Conservation (phyloP, 176 grass and related monocot species). For the Eleusine coracana region DNA sequence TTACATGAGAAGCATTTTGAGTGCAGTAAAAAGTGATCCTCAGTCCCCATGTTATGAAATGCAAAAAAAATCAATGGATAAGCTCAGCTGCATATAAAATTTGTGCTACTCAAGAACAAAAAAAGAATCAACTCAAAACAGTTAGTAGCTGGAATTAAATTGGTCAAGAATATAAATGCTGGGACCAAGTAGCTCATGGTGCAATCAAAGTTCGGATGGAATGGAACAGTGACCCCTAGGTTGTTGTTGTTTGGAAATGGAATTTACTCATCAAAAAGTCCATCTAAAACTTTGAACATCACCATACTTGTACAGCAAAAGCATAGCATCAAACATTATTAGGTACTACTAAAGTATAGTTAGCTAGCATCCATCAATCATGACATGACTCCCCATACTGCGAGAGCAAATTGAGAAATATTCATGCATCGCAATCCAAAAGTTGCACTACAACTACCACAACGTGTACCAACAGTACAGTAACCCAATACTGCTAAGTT, state of each 20-base stretch:
- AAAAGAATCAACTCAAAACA: background rate
- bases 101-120: background rate
- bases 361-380: background rate
- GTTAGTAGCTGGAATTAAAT: constrained; percentile 11
- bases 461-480: background rate
- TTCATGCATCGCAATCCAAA: constrained; percentile 10
- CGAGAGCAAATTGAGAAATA: background rate
- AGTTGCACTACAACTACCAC: background rate
- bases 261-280: background rate
- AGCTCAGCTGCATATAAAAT: constrained; percentile 3
- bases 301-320: background rate
- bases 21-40: background rate
- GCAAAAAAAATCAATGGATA: background rate
- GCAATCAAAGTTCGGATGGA: background rate
- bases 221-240: constrained; percentile 4
- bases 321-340: constrained; percentile 15
- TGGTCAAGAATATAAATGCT: constrained; percentile 16
- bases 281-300: background rate
- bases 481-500: background rate
- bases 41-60: background rate
- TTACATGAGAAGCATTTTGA: background rate
- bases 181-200: background rate
- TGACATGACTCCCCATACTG: background rate
- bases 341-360: background rate
- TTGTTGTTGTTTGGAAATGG: background rate